Conservation (phyloP, 345 rosid genomes). For the Gossypium herbaceum region DNA sequence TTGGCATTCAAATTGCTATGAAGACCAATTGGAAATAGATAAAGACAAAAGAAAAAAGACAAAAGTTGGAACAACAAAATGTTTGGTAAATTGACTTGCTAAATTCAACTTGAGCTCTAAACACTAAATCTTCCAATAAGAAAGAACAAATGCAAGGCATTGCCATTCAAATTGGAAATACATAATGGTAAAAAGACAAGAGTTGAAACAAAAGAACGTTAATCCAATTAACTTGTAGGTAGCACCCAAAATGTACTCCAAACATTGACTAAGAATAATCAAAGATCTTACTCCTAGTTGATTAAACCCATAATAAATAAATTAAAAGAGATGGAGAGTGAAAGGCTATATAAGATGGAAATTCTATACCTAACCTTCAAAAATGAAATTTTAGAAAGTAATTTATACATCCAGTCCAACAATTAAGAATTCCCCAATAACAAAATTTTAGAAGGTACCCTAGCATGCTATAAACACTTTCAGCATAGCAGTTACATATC, state of each 20-base stretch:
- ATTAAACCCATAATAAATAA: too few relatives aligned
- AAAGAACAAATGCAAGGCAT: not conserved
- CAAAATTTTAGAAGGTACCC: not conserved
- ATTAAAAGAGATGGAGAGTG: not conserved
- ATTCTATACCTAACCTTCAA: not conserved
- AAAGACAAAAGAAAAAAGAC: not conserved
- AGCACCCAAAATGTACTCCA: not conserved
- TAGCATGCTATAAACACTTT: not conserved
- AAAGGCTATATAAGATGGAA: not conserved
- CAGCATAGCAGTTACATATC: not conserved
- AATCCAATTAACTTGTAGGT: not conserved
- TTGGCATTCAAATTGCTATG: not conserved
- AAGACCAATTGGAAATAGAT: not conserved
- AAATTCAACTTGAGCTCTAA: not conserved
- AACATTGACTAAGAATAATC: not conserved
- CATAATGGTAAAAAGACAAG: not conserved
- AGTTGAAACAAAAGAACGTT: not conserved
- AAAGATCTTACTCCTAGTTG: too few relatives aligned
- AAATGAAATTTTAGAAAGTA: not conserved
- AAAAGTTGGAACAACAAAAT: not conserved
- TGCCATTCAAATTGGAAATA: not conserved
- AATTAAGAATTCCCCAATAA: not conserved
- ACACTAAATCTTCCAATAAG: not conserved
- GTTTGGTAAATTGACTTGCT: not conserved
- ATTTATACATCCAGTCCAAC: not conserved